A percentile compares a stretch with the other conserved stretches of the same genome.
Conservation (phyloP, 2,329 filamentous ascomycete species). For the Phialophora expanda region DNA sequence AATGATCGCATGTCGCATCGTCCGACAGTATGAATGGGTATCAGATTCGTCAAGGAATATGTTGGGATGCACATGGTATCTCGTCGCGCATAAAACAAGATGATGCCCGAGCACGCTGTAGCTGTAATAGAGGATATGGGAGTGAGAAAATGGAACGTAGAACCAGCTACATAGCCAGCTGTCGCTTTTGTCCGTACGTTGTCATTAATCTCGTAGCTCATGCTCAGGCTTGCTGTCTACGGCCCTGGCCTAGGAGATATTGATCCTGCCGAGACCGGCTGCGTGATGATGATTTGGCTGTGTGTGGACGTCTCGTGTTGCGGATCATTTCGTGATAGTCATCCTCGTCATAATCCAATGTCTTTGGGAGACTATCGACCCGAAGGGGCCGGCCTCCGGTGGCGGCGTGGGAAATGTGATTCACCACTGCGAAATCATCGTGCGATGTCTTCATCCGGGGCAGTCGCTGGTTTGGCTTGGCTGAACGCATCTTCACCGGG, state of each 20-base stretch:
- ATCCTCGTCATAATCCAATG: slow-evolving; percentile 20
- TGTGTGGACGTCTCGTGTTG: slow-evolving; percentile 14
- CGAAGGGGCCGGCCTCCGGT: slow-evolving; percentile 27
- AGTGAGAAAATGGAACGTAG: neutral
- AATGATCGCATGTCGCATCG: neutral
- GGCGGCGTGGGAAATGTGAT: slow-evolving; percentile 18
- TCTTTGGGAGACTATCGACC: slow-evolving; percentile 28
- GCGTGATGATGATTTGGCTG: slow-evolving; percentile 15
- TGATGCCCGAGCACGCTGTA: neutral
- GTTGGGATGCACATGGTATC: neutral
- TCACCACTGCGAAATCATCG: slow-evolving; percentile 11
- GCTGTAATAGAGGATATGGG: neutral
- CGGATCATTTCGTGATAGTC: slow-evolving; percentile 25
- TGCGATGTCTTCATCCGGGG: neutral
- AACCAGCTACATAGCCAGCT: neutral
- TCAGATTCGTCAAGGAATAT: neutral
- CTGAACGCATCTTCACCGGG: slow-evolving; percentile 8
- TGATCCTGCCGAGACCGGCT: slow-evolving; percentile 19
- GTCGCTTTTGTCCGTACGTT: neutral
- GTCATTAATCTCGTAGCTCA: neutral
- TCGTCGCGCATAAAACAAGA: neutral
- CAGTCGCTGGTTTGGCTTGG: slow-evolving; percentile 15
- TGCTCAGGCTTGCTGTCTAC: neutral
- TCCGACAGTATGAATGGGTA: neutral
- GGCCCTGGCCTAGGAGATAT: neutral